Base-by-base conservation (phyloP, 2,329 filamentous ascomycete species). In the Hymenoscyphus fraxineus region DNA sequence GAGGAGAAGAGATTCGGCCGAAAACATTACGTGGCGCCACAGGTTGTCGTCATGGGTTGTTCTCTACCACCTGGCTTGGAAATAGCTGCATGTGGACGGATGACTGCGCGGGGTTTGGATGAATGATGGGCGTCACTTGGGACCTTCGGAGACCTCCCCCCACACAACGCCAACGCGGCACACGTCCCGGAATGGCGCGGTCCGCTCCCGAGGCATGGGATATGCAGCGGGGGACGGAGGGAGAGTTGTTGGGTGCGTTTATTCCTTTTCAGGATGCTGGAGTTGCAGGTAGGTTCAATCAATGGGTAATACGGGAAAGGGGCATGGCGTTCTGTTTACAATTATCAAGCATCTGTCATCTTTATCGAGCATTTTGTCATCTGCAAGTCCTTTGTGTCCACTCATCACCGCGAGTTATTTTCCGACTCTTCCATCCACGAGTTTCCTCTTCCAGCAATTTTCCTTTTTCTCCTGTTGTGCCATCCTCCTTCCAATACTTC, bases 11-110 rank as follows among this genome's bases (percentile, higher is more conserved):
- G n/a, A 13, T 54, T 54, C 47, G 22, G 22, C 27, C 40, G 27
- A 35, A 35, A 55, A 32, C 6, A 47, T 19, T 66, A 61, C 54
- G 61, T 59, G 38, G 56, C 64, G 12, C 64, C 64, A 16, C 31
- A 61, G 15, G 41, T 66, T 9, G 27, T 32, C 12, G 51, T 61
- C 19, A 61, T 63, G 58, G 64, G 58, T 9, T 66, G 64, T 35
- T 59, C 55, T 41, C 39, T 66, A 22, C 64, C 64, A 19, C 19
- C 51, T 54, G 61, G 61, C 35, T 10, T 58, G 32, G 51, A 59
- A 27, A 66, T 63, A 58, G 27, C 61, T 54, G 51, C 38, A 60
- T 63, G 60, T 54, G 64, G 64, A 7, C 60, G 22, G 40, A 61
- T 56, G 19, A 51, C 47, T 56, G 19, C 51, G 16, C 47, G 44